These are phyloP conservation scores for Syzygium oleosum DNA, from an alignment of 345 rosid genomes.

Conservation along the genomic window DNA sequence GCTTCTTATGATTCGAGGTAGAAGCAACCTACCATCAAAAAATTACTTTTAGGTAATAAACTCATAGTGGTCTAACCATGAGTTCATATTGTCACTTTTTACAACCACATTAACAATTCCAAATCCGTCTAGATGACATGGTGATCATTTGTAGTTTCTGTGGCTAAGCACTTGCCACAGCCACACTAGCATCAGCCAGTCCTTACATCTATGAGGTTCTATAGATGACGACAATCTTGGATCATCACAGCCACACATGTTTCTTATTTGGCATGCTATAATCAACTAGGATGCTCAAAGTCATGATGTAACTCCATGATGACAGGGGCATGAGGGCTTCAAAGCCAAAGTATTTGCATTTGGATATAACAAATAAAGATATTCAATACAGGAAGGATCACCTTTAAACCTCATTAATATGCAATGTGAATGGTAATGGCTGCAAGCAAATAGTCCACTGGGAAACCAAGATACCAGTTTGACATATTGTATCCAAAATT, in stretches of 20 bases:
- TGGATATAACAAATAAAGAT: background rate
- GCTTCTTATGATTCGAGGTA: background rate
- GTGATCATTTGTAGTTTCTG: background rate
- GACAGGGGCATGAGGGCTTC: background rate
- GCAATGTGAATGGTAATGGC: background rate
- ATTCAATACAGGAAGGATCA: background rate
- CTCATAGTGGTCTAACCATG: background rate
- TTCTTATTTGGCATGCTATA: background rate
- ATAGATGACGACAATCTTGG: background rate
- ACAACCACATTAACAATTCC: background rate
- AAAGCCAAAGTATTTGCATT: background rate
- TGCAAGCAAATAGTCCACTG: background rate
- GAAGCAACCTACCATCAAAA: background rate
- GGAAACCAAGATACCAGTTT: background rate
- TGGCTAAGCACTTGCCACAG: background rate
- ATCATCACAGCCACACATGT: background rate
- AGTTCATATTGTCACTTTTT: background rate
- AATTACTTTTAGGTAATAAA: background rate
- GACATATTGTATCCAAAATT: background rate
- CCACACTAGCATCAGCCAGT: background rate
- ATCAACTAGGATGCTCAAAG: background rate
- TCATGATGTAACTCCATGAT: background rate
- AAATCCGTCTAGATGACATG: background rate
- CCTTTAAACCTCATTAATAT: background rate
- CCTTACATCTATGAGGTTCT: background rate